A percentile compares a stretch with the other conserved stretches of the same genome.
phyloP scores from a whole-genome alignment of 1,284 basidiomycete species.

The Ustilago lituana region DNA sequence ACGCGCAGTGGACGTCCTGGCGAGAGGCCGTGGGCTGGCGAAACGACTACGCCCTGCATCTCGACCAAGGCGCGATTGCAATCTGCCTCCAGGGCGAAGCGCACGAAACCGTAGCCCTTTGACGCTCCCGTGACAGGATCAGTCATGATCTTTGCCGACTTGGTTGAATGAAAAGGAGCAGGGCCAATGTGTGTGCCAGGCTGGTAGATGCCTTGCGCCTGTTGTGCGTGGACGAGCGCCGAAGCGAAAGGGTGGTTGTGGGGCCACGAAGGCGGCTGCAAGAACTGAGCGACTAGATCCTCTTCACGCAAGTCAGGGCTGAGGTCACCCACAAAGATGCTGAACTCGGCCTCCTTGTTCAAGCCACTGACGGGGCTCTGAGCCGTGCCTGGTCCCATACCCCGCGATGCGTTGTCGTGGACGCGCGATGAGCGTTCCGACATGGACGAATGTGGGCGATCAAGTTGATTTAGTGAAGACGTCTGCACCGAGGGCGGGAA shows the following conservation, averaged over 20 bases:
- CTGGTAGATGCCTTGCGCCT: conserved; percentile 53
- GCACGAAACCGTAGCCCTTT: conserved; percentile 64
- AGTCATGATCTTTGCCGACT: conserved; percentile 61
- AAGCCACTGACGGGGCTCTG: conserved; percentile 28
- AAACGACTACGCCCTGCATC: conserved; percentile 58
- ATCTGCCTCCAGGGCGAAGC: conserved; percentile 55
- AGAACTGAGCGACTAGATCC: conserved; percentile 59
- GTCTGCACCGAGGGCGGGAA: conserved; percentile 28
- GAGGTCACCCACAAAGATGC: conserved; percentile 61
- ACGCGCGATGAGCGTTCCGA: too few species aligned
- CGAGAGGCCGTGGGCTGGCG: conserved; percentile 48
- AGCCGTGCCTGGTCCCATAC: conserved; percentile 16
- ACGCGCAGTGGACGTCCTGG: conserved; percentile 57
- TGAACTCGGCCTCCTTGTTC: conserved; percentile 48
- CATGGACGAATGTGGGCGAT: conserved; percentile 49
- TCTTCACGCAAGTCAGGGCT: conserved; percentile 59
- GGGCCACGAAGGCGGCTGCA: conserved; percentile 60
- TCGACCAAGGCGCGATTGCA: conserved; percentile 63
- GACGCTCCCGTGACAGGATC: conserved; percentile 53
- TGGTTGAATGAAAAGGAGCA: conserved; percentile 58
- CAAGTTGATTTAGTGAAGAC: conserved; percentile 14
- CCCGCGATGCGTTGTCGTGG: conserved; percentile 17
- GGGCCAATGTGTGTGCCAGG: conserved; percentile 49
- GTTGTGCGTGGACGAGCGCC: conserved; percentile 54
- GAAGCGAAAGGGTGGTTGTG: conserved; percentile 57